A percentile compares a stretch with the other conserved stretches of the same genome.
Conservation (phyloP, 2,329 filamentous ascomycete species). For the Emergomyces orientalis region DNA sequence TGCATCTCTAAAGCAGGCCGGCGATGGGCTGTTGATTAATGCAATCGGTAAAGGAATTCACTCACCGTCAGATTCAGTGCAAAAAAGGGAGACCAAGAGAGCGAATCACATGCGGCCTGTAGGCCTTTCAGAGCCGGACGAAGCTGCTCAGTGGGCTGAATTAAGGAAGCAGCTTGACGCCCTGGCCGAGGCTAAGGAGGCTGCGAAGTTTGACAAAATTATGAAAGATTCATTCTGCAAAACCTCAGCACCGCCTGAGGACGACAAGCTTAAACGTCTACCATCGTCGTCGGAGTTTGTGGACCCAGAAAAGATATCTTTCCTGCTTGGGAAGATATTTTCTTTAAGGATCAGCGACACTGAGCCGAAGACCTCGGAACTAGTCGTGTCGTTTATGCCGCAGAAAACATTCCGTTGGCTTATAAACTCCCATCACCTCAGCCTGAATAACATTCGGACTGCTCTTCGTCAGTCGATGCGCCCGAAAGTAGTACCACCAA, state of each 20-base stretch:
- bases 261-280: slow-evolving; percentile 18
- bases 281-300: slow-evolving; percentile 23
- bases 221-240: slow-evolving; percentile 18
- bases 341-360: slow-evolving; percentile 18
- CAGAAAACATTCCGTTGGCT: slow-evolving; percentile 35
- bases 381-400: slow-evolving; percentile 31
- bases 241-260: slow-evolving; percentile 17
- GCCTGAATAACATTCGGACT: slow-evolving; percentile 31
- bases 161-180: slow-evolving; percentile 25
- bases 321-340: slow-evolving; percentile 34
- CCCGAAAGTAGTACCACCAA: slow-evolving; percentile 27
- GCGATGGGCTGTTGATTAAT: slow-evolving; percentile 35
- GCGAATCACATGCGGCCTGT: slow-evolving; percentile 24
- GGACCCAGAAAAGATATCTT: slow-evolving; percentile 30
- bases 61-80: slow-evolving; percentile 24
- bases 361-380: slow-evolving; percentile 21
- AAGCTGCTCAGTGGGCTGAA: slow-evolving; percentile 28
- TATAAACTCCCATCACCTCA: slow-evolving; percentile 31
- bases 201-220: slow-evolving; percentile 27
- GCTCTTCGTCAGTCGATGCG: slow-evolving; percentile 29
- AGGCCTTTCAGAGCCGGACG: slow-evolving; percentile 25
- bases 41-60: slow-evolving; percentile 36
- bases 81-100: slow-evolving; percentile 22
- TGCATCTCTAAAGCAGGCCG: slow-evolving; percentile 30
- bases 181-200: slow-evolving; percentile 22